These are phyloP conservation scores for Aspergillus nidulans DNA, from an alignment of 495 filamentous ascomycete species.

Conservation along the genomic window DNA sequence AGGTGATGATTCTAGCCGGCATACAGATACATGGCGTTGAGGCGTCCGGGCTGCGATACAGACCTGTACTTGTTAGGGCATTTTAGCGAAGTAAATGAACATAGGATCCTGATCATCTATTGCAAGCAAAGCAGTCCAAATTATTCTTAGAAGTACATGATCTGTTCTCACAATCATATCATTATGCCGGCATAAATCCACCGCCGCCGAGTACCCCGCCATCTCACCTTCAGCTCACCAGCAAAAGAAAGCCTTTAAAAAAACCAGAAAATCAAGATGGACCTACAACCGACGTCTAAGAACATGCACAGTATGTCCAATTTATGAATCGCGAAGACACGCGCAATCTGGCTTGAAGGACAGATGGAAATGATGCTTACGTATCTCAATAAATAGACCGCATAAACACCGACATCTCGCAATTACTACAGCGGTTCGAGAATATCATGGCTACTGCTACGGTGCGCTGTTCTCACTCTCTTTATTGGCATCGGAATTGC, in stretches of 20 bases:
- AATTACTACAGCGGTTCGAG: constrained; percentile 58
- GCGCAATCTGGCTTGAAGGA: no score
- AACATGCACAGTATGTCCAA: constrained; percentile 33
- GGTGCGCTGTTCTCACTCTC: constrained; percentile 30
- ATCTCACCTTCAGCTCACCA: constrained; percentile 1
- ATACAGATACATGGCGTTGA: background rate
- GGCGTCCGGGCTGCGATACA: background rate
- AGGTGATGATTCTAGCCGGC: background rate
- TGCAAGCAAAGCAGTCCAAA: no score
- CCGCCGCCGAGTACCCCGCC: constrained; percentile 12
- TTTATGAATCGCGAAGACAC: no score
- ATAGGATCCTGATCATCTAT: no score
- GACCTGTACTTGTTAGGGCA: background rate
- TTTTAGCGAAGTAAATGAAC: no score
- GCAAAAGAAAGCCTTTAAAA: background rate
- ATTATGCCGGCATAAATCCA: constrained; percentile 15
- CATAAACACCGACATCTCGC: constrained; percentile 49
- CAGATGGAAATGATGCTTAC: constrained; percentile 2
- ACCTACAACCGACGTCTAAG: constrained; percentile 35
- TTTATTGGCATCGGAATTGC: background rate
- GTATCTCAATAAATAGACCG: constrained; percentile 39
- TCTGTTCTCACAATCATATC: background rate
- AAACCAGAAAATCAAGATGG: constrained; percentile 22
- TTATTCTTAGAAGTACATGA: no score
- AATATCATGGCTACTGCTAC: constrained; percentile 55